Evolutionary conservation across 1,284 basidiomycete genomes (phyloP), one percentile per base, ranked within the genome.

Genomic region (Cutaneotrichosporon arboriforme): DNA sequence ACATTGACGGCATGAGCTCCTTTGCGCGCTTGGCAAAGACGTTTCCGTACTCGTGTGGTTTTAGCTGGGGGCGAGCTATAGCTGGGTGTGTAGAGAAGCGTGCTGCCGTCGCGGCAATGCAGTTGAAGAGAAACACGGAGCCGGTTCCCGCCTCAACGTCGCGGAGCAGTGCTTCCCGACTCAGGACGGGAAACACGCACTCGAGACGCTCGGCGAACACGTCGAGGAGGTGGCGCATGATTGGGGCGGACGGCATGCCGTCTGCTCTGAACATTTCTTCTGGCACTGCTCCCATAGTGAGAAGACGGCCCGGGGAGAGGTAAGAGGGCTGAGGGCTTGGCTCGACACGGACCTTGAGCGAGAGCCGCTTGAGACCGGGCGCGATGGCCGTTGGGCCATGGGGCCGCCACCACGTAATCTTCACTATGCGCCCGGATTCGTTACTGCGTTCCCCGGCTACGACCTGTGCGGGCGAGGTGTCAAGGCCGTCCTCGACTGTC

Each of bases 361-460:
- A 62, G 31, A 67, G 62, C 31, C 57, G 54, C 47, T 65, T 63
- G 15, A 67, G 50, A 4, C 65, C 63, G 13, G 55, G 55, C 14
- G 54, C 54, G 20, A 67, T 67, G 12, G 65, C 65, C 5, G 65
- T 67, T 36, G 61, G 58, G 8, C 65, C 65, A 46, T 67, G 65
- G 3, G 65, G 65, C 46, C 65, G 55, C 63, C 63, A 67, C 65
- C 65, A 67, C 10, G 63, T 62, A 22, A 67, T 45, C 47, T 65
- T 67, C 38, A 65, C 61, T 3, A 65, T 52, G 39, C 60, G 62
- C 13, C 54, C 58, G 12, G 41, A 7, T 10, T 33, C 34, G 49
- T 41, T 22, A n/a, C 14, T 8, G 33, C 17, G 39, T n/a, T n/a
- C n/a, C n/a, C n/a, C n/a, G 31, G 12, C 14, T 21, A 10, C 3